Percentiles rank a stretch among this genome's conserved stretches.
Conservation (phyloP, 148 eudicot species). For the Mesembryanthemum crystallinum region DNA sequence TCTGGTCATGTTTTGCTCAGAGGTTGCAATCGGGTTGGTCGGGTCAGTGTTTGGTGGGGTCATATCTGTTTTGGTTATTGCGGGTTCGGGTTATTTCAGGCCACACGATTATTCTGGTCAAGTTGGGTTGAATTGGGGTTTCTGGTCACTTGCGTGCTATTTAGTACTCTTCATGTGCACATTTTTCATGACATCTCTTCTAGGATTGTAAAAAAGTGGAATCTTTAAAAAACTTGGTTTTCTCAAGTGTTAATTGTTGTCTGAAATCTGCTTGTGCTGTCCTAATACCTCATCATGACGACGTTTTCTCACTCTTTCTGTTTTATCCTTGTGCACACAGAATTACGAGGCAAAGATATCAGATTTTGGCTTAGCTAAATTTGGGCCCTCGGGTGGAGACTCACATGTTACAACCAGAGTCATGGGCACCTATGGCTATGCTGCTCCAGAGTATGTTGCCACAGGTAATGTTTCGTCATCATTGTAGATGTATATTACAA, state of each 20-base stretch:
- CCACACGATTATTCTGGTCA: no score
- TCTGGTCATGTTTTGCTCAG: neutral
- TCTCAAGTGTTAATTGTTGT: no score
- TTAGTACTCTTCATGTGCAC: neutral
- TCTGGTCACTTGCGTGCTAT: no score
- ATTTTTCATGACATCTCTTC: neutral
- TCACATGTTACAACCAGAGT: conserved; percentile 65
- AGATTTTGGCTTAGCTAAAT: conserved; percentile 64
- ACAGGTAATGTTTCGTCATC: conserved; percentile 42
- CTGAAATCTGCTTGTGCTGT: neutral
- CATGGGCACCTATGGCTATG: conserved; percentile 64
- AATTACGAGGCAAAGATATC: conserved; percentile 53
- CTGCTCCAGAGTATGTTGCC: conserved; percentile 63
- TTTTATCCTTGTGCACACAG: conserved; percentile 22
- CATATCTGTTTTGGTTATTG: no score
- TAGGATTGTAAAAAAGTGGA: neutral
- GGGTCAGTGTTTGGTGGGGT: no score
- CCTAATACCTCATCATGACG: neutral
- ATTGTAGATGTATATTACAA: neutral
- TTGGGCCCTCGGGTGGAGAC: conserved; percentile 52
- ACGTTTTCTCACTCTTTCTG: neutral
- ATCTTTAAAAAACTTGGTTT: no score
- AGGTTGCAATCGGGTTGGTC: no score
- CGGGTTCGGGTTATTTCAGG: no score
- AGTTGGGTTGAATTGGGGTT: no score